Evolutionary conservation across 345 rosid genomes (phyloP).

Genomic region (Combretum micranthum): DNA sequence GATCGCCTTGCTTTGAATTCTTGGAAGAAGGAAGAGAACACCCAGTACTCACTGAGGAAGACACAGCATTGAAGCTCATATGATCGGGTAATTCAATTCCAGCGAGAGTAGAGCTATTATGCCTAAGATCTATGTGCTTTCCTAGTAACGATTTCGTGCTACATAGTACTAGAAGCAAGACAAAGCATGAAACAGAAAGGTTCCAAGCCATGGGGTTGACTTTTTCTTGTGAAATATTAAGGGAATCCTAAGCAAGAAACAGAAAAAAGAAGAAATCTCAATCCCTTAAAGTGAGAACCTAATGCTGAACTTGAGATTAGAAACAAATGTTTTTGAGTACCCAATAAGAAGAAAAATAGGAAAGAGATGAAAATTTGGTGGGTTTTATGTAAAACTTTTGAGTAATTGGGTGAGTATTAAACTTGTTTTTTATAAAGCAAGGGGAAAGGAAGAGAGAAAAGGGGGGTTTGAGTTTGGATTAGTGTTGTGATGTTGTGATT

Average conservation of each 20-base stretch:
- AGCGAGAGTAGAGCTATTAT: slow-evolving; percentile 43
- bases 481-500: too few relatives aligned
- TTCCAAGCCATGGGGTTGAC: slow-evolving; percentile 44
- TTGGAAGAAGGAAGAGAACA: slow-evolving; percentile 43
- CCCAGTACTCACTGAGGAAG: slow-evolving; percentile 49
- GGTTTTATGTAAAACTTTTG: not conserved
- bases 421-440: not conserved
- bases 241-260: slow-evolving; percentile 2
- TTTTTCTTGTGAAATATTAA: slow-evolving; percentile 12
- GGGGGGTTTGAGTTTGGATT: not conserved
- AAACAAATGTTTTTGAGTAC: too few relatives aligned
- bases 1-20: slow-evolving; percentile 19
- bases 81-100: slow-evolving; percentile 59
- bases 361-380: too few relatives aligned
- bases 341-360: too few relatives aligned
- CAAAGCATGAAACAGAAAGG: slow-evolving; percentile 21
- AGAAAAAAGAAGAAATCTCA: not conserved
- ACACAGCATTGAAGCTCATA: slow-evolving; percentile 65
- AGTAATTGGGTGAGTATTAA: not conserved
- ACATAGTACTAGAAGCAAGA: slow-evolving; percentile 27
- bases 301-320: too few relatives aligned
- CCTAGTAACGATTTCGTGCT: slow-evolving; percentile 28
- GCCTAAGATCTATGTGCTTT: slow-evolving; percentile 16
- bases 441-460: not conserved
- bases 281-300: too few relatives aligned